Conservation (phyloP, 495 filamentous ascomycete species). For the Chaetomidium leptoderma region DNA sequence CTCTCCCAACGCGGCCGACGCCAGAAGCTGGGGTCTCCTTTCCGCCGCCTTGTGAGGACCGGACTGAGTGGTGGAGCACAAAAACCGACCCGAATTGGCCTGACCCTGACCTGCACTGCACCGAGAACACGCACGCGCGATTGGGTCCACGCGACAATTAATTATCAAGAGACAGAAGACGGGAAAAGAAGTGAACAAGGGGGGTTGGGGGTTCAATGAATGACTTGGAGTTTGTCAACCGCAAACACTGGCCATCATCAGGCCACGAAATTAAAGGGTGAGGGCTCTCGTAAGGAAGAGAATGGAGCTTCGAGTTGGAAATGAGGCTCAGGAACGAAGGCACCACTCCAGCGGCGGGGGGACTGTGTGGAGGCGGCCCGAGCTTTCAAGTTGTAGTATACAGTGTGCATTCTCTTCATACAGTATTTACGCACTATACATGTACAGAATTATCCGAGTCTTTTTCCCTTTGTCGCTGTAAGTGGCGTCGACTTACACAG, state of each 20-base stretch:
- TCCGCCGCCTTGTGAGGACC: conserved; percentile 9
- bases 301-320: conserved; percentile 10
- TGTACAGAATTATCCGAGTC: no score
- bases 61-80: conserved; percentile 9
- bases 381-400: neutral
- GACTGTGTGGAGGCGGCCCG: conserved; percentile 15
- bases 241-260: conserved; percentile 33
- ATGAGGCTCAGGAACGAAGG: conserved; percentile 25
- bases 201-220: conserved; percentile 23
- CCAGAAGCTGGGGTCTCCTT: conserved; percentile 20
- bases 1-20: conserved; percentile 4
- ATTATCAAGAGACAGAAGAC: neutral
- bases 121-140: neutral
- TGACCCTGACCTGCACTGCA: no score
- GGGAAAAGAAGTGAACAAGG: conserved; percentile 12
- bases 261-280: conserved; percentile 21
- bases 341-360: conserved; percentile 1
- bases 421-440: neutral
- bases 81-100: no score
- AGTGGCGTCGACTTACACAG: neutral
- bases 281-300: conserved; percentile 15
- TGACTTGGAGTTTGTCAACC: conserved; percentile 37
- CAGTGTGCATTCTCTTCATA: no score
- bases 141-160: neutral
- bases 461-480: neutral